Evolutionary conservation across 1,284 basidiomycete genomes (phyloP).

Genomic region (Xerocomus minutiporus): DNA sequence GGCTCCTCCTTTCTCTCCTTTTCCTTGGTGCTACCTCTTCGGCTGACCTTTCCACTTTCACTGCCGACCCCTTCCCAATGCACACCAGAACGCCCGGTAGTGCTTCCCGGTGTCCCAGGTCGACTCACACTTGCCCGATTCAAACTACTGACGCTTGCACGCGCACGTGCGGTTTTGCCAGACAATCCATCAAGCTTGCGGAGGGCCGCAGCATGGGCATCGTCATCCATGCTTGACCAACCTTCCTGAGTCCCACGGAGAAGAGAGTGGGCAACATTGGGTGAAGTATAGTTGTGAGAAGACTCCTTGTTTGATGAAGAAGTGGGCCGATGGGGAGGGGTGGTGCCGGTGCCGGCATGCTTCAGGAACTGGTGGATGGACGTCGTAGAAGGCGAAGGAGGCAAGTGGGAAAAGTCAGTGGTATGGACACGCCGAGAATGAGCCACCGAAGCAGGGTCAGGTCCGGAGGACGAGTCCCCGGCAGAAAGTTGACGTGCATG

Average conservation of each 20-base stretch:
- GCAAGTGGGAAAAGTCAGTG: conserved; percentile 84
- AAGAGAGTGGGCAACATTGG: conserved; percentile 74
- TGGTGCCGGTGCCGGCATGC: conserved; percentile 47
- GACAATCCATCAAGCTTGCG: conserved; percentile 90
- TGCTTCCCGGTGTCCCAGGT: conserved; percentile 64
- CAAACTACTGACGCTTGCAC: conserved; percentile 63
- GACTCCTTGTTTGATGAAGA: conserved; percentile 43
- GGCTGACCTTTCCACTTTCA: conserved; percentile 47
- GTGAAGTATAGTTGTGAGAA: conserved; percentile 41
- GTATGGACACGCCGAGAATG: conserved; percentile 54
- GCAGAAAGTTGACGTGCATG: conserved; percentile 64
- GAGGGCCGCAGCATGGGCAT: conserved; percentile 86
- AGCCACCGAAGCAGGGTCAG: conserved; percentile 40
- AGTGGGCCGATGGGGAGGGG: conserved; percentile 42
- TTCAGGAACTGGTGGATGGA: conserved; percentile 81
- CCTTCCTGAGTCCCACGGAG: conserved; percentile 79
- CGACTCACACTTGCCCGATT: conserved; percentile 65
- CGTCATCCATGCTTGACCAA: conserved; percentile 80
- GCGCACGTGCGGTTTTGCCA: conserved; percentile 63
- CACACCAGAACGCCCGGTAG: conserved; percentile 43
- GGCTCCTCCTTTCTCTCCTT: conserved; percentile 43
- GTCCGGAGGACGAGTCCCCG: conserved; percentile 61
- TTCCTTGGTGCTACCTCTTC: conserved; percentile 45
- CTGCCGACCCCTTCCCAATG: conserved; percentile 65
- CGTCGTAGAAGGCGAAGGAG: conserved; percentile 80